These are phyloP conservation scores for Plasmodium inui DNA, from an alignment of 169 alveolate genomes.

Conservation along the genomic window DNA sequence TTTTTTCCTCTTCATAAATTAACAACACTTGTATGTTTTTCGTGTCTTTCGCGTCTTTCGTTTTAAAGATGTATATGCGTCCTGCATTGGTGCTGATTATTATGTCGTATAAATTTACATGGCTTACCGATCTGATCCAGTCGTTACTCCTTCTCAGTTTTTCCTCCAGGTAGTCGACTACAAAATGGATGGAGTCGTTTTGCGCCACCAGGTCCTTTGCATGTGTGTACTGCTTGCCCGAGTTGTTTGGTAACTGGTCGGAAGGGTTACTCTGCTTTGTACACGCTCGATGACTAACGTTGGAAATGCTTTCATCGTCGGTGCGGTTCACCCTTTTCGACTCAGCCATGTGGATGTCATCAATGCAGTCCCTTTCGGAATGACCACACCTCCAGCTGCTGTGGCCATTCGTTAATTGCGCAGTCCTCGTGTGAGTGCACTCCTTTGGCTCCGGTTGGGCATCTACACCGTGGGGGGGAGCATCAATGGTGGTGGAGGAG, in stretches of 20 bases:
- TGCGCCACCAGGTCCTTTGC: neutral
- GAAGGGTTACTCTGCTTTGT: neutral
- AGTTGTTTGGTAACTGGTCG: neutral
- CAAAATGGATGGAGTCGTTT: constrained; percentile 5
- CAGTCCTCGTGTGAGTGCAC: neutral
- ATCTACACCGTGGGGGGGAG: neutral
- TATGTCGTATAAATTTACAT: constrained; percentile 27
- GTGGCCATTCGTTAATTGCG: neutral
- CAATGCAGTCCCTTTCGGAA: neutral
- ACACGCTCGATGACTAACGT: neutral
- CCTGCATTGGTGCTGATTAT: constrained; percentile 59
- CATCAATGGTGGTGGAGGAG: neutral
- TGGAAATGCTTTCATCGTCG: neutral
- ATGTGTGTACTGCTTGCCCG: neutral
- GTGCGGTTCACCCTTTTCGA: neutral
- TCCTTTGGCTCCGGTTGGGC: neutral
- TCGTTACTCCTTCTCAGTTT: constrained; percentile 50
- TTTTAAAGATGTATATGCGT: constrained; percentile 35
- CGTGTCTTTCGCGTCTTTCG: neutral
- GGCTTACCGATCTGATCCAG: constrained; percentile 61
- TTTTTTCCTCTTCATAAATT: constrained; percentile 38
- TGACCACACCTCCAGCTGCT: neutral
- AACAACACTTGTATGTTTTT: neutral
- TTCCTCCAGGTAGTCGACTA: constrained; percentile 5
- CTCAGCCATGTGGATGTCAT: neutral